Evolutionary conservation across 1,284 basidiomycete species (phyloP).

Genomic region (Tausonia pullulans): DNA sequence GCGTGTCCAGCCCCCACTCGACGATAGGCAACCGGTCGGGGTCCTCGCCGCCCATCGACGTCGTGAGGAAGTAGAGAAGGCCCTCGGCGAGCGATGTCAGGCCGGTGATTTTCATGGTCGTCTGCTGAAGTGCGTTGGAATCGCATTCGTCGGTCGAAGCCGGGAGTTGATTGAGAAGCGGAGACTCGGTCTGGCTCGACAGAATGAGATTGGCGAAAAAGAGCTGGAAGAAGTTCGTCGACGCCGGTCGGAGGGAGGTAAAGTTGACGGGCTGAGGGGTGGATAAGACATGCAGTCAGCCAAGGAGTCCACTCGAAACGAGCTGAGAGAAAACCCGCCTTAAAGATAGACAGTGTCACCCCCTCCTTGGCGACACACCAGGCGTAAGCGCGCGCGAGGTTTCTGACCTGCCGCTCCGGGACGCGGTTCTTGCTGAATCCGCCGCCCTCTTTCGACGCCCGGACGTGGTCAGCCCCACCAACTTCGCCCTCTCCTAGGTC

Average conservation of each 20-base stretch:
- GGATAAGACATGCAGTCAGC: background rate
- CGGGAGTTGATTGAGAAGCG: slow-evolving; percentile 31
- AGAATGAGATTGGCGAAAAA: slow-evolving; percentile 58
- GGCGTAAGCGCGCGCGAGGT: slow-evolving; percentile 63
- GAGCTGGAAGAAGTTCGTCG: slow-evolving; percentile 54
- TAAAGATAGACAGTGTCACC: slow-evolving; percentile 62
- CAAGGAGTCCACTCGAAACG: background rate
- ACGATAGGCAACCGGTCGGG: slow-evolving; percentile 40
- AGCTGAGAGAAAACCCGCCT: slow-evolving; percentile 42
- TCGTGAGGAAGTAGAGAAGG: slow-evolving; percentile 50
- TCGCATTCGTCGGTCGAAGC: slow-evolving; percentile 40
- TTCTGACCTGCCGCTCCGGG: slow-evolving; percentile 48
- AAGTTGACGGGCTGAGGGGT: slow-evolving; percentile 69
- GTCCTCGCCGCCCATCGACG: slow-evolving; percentile 37
- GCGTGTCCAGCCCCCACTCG: slow-evolving; percentile 51
- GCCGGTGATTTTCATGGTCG: slow-evolving; percentile 56
- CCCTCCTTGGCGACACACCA: slow-evolving; percentile 73
- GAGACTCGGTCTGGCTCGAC: slow-evolving; percentile 59
- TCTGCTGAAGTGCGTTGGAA: slow-evolving; percentile 53
- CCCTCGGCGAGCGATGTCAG: slow-evolving; percentile 54
- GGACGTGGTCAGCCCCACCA: slow-evolving; percentile 67
- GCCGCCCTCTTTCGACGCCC: slow-evolving; percentile 45
- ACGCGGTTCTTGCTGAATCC: slow-evolving; percentile 40
- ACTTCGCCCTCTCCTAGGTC: slow-evolving; percentile 75
- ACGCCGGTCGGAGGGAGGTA: slow-evolving; percentile 51